A percentile compares a stretch with the other conserved stretches of the same genome.
Evolutionary conservation across 2,329 filamentous ascomycete genomes (phyloP).

Genomic region (Tolypocladium inflatum): DNA sequence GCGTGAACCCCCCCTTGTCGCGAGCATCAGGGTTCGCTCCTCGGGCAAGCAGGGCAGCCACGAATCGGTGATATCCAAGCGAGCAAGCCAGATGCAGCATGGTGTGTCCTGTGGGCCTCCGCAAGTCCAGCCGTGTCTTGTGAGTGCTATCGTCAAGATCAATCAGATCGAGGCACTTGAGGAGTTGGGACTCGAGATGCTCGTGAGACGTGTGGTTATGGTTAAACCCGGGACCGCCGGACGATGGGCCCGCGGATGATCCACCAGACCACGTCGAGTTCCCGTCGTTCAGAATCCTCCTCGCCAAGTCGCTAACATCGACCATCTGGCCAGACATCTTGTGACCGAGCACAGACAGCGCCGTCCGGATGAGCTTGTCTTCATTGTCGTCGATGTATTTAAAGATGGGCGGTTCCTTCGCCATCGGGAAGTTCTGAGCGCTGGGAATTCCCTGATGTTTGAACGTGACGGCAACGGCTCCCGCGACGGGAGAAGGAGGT

Average conservation of each 20-base stretch:
- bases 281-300: conserved; percentile 46
- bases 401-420: conserved; percentile 45
- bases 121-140: conserved; percentile 57
- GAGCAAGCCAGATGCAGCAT: conserved; percentile 74
- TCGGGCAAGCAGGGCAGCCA: conserved; percentile 64
- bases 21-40: conserved; percentile 68
- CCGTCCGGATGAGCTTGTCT: conserved; percentile 58
- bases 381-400: conserved; percentile 67
- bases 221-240: conserved; percentile 33
- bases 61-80: conserved; percentile 65
- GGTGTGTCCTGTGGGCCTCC: conserved; percentile 59
- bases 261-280: conserved; percentile 36
- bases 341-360: conserved; percentile 52
- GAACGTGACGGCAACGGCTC: conserved; percentile 63
- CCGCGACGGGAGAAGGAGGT: conserved; percentile 58
- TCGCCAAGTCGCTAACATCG: conserved; percentile 52
- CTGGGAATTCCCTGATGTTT: conserved; percentile 38
- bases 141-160: conserved; percentile 67
- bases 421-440: conserved; percentile 23
- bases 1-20: conserved; percentile 72
- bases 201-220: conserved; percentile 32
- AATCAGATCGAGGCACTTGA: conserved; percentile 69
- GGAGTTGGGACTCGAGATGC: conserved; percentile 57
- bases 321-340: conserved; percentile 56
- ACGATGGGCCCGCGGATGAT: conserved; percentile 27